Evolutionary conservation across 164 flowering plant genomes (phyloP).

Genomic region (Sedum album): DNA sequence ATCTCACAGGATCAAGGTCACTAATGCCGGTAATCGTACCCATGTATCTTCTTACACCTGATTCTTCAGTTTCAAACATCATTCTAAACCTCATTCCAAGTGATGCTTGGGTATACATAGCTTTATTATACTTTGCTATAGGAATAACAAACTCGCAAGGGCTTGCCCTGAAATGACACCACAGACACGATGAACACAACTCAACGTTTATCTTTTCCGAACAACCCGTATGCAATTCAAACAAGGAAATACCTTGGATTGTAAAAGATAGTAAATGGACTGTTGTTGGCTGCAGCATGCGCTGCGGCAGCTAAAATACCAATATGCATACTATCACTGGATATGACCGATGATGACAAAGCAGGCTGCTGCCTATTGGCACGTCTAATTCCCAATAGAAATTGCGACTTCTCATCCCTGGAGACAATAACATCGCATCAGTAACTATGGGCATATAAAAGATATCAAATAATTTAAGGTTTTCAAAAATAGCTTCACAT

Average conservation of each 20-base stretch:
- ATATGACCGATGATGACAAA: constrained; percentile 84
- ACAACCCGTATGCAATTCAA: neutral
- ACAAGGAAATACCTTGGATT: constrained; percentile 64
- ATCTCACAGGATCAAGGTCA: constrained; percentile 77
- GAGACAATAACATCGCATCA: neutral
- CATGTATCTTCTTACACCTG: constrained; percentile 87
- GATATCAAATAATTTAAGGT: neutral
- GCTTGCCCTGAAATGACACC: constrained; percentile 48
- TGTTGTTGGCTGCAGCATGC: constrained; percentile 90
- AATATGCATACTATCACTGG: constrained; percentile 98
- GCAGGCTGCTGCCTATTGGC: constrained; percentile 81
- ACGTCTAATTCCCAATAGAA: constrained; percentile 72
- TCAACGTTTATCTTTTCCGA: neutral
- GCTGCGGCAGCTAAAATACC: constrained; percentile 99
- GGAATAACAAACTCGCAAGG: constrained; percentile 92
- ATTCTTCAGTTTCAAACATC: constrained; percentile 98
- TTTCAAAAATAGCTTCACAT: constrained; percentile 7
- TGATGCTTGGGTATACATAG: constrained; percentile 81
- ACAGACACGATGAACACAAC: neutral
- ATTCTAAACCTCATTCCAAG: constrained; percentile 91
- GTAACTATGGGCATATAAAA: neutral
- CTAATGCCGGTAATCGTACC: constrained; percentile 82
- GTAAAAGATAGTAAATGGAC: constrained; percentile 85
- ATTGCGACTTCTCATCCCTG: constrained; percentile 87
- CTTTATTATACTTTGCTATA: constrained; percentile 80